Evolutionary conservation across 192 early-diverging fungal genomes (phyloP), one percentile per base, ranked within the genome.

Genomic region (Kappamyces sp.): DNA sequence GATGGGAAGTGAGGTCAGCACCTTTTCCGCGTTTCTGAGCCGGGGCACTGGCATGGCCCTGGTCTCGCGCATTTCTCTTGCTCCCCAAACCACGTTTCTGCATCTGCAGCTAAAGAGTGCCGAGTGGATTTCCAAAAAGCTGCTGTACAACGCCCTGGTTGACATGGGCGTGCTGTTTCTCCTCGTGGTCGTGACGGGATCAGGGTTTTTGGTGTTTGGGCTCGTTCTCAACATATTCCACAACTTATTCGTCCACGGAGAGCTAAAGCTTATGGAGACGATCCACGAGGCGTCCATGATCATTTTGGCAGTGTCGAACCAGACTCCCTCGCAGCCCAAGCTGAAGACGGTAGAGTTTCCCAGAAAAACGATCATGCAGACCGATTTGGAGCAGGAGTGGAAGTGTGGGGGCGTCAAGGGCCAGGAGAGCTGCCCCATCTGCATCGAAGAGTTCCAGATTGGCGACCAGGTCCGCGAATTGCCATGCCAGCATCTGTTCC

Each of bases 401-500:
- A 22, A 45, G 36, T 12, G 33, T 47, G 55, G 55, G 9, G 55
- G 55, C 29, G 12, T 36, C n/a, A 11, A 29, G 14, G 36, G 29
- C 5, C 34, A 58, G 6, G 66, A 70, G 22, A 67, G 69, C 57
- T 78, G 76, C 47, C 66, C 76, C 0, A 78, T 78, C 46, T 78
- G 76, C 49, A 72, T 78, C 36, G 76, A 78, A 38, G 72, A 74
- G 45, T 78, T 73, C 46, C 57, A 41, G 36, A 60, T 61, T 7
- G 76, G 76, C 0, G 22, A 65, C n/a, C 36, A 45, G 6, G 66
- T 68, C 5, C 45, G 76, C 4, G 61, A 74, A 47, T 45, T 78
- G 51, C 76, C 76, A 2, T 78, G 76, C 39, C 49, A 65, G 40
- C 76, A 78, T 59, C 49, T 54, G 49, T 77, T 77, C 60, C 76